phyloP scores from a whole-genome alignment of 2,329 filamentous ascomycete genomes.

The Trichoderma sp. region DNA sequence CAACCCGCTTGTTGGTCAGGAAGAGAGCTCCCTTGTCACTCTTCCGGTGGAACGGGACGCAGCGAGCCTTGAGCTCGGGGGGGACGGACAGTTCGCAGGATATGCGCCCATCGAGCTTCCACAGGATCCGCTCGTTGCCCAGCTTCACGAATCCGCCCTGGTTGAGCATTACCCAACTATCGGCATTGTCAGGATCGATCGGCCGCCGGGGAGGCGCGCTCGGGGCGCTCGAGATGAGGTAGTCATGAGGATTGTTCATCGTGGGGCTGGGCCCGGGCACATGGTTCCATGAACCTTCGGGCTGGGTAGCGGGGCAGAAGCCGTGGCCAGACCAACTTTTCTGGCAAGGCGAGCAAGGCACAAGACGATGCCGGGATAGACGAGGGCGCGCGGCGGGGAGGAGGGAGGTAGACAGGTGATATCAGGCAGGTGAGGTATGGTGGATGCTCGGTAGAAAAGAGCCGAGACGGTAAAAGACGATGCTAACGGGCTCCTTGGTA shows the following conservation, averaged over 20 bases:
- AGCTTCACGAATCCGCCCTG: constrained; percentile 79
- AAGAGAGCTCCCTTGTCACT: constrained; percentile 75
- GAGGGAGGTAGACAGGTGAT: neutral
- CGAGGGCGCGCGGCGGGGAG: neutral
- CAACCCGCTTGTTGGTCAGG: constrained; percentile 82
- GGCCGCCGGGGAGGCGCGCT: constrained; percentile 40
- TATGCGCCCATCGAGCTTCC: constrained; percentile 78
- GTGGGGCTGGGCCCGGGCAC: constrained; percentile 40
- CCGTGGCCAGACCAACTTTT: constrained; percentile 28
- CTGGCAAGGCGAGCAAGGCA: constrained; percentile 31
- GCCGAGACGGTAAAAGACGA: neutral
- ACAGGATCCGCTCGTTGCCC: constrained; percentile 79
- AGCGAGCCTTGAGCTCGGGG: constrained; percentile 61
- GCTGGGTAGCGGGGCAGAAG: constrained; percentile 29
- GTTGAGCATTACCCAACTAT: constrained; percentile 89
- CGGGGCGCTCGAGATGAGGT: constrained; percentile 44
- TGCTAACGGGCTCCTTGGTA: neutral
- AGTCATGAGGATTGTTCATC: constrained; percentile 49
- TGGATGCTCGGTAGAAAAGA: neutral
- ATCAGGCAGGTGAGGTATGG: neutral
- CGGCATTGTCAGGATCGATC: constrained; percentile 56
- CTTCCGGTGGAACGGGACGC: constrained; percentile 67
- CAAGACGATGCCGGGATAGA: constrained; percentile 27
- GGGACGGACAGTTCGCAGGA: constrained; percentile 73
- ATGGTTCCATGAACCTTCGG: constrained; percentile 38